phyloP scores from a whole-genome alignment of 129 eudicot species.

The Tagetes erecta region DNA sequence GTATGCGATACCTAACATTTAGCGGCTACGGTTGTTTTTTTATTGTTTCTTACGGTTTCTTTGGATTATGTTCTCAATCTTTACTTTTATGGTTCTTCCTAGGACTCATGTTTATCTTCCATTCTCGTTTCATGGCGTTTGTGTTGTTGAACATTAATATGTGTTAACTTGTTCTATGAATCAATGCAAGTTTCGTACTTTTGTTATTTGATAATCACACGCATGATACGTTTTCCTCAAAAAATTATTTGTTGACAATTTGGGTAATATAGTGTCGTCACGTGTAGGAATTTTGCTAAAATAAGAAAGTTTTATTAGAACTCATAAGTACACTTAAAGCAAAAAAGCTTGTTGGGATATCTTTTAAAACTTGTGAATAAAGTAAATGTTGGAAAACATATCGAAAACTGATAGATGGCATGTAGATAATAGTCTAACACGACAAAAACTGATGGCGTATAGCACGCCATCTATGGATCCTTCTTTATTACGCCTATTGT shows the following conservation, averaged over 20 bases:
- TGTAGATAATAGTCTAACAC: not conserved
- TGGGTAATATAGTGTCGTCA: not conserved
- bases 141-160: not conserved
- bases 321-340: not conserved
- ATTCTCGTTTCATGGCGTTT: not conserved
- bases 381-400: not conserved
- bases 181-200: not conserved
- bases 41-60: not conserved
- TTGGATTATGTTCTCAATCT: not conserved
- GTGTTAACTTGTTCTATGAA: constrained; percentile 1
- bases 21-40: not conserved
- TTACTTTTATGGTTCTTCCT: not conserved
- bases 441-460: constrained; percentile 6
- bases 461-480: not conserved
- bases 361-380: not conserved
- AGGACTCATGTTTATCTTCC: constrained; percentile 10
- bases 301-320: not conserved
- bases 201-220: not conserved
- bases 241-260: not conserved
- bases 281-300: not conserved
- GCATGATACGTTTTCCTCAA: not conserved
- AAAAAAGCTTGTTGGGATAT: not conserved
- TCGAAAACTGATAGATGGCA: constrained; percentile 4
- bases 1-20: no score
- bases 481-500: not conserved